phyloP scores from a whole-genome alignment of 495 filamentous ascomycete genomes.

The Ascobolus immersus region DNA sequence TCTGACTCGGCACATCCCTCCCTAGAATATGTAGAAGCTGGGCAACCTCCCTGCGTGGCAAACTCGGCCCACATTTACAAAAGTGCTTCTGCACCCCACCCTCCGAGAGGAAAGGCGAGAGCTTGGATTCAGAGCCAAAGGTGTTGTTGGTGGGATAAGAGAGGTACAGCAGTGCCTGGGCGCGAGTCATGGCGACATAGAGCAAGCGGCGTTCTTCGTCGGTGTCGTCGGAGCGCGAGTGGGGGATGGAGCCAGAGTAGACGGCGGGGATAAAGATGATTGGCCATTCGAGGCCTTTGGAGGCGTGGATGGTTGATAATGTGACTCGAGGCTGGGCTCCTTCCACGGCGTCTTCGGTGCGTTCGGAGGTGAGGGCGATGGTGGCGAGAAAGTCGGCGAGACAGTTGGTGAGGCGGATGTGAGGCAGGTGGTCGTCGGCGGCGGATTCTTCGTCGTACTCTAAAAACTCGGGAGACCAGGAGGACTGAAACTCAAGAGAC shows the following conservation, averaged over 20 bases:
- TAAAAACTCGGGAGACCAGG: too few relatives aligned
- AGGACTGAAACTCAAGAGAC: constrained; percentile 36
- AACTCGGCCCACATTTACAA: constrained; percentile 29
- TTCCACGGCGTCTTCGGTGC: constrained; percentile 31
- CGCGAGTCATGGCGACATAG: constrained; percentile 96
- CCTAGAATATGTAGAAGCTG: constrained; percentile 37
- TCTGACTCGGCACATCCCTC: constrained; percentile 25
- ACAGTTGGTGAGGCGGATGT: constrained; percentile 36
- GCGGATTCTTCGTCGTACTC: constrained; percentile 19
- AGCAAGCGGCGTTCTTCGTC: constrained; percentile 78
- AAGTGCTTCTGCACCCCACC: constrained; percentile 25
- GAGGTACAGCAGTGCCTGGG: constrained; percentile 72
- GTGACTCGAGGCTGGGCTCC: constrained; percentile 33
- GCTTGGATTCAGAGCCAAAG: constrained; percentile 28
- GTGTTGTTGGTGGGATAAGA: constrained; percentile 49
- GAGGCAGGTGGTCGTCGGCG: constrained; percentile 45
- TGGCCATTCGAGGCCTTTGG: constrained; percentile 95
- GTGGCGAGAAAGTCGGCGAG: constrained; percentile 73
- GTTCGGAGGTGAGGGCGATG: constrained; percentile 60
- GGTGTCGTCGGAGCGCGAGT: constrained; percentile 68
- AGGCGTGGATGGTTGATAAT: constrained; percentile 88
- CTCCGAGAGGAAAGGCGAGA: constrained; percentile 36
- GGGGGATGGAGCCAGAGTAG: constrained; percentile 81
- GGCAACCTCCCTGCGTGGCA: constrained; percentile 29
- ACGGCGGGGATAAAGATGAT: constrained; percentile 82